phyloP scores from a whole-genome alignment of 805 yeast genomes.

The Jamesozyma hellenica region DNA sequence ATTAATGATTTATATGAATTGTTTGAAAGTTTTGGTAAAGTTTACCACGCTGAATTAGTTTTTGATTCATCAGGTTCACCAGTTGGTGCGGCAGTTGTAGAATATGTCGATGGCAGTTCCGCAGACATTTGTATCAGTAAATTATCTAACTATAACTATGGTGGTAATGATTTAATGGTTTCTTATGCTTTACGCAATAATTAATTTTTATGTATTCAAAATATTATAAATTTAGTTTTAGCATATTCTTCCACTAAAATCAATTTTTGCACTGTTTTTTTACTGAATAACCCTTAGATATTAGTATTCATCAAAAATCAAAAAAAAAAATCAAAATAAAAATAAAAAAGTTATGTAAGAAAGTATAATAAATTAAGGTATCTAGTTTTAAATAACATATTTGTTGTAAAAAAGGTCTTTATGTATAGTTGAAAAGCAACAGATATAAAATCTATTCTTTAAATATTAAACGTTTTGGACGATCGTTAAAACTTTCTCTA shows the following conservation, averaged over 20 bases:
- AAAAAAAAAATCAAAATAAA: too few relatives aligned
- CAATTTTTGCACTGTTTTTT: background rate
- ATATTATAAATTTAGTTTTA: too few relatives aligned
- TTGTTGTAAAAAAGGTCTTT: background rate
- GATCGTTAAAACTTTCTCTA: conserved; percentile 13
- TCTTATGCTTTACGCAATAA: conserved; percentile 45
- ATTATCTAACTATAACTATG: conserved; percentile 73
- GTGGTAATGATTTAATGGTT: conserved; percentile 62
- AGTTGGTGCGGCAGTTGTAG: conserved; percentile 74
- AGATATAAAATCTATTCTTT: background rate
- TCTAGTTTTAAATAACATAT: too few relatives aligned
- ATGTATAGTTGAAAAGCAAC: background rate
- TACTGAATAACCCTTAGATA: background rate
- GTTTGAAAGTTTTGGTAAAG: conserved; percentile 74
- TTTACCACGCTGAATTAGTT: conserved; percentile 67
- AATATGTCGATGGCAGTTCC: conserved; percentile 51
- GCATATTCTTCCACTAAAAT: too few relatives aligned
- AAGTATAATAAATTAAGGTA: too few relatives aligned
- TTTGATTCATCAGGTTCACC: conserved; percentile 54
- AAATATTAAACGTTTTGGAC: conserved; percentile 11
- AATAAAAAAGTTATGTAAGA: too few relatives aligned
- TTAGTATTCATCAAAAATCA: too few relatives aligned
- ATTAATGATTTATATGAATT: conserved; percentile 74
- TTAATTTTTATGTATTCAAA: too few relatives aligned
- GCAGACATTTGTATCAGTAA: conserved; percentile 69